phyloP scores from a whole-genome alignment of 2,329 filamentous ascomycete genomes.

The Monosporascus sp. region DNA sequence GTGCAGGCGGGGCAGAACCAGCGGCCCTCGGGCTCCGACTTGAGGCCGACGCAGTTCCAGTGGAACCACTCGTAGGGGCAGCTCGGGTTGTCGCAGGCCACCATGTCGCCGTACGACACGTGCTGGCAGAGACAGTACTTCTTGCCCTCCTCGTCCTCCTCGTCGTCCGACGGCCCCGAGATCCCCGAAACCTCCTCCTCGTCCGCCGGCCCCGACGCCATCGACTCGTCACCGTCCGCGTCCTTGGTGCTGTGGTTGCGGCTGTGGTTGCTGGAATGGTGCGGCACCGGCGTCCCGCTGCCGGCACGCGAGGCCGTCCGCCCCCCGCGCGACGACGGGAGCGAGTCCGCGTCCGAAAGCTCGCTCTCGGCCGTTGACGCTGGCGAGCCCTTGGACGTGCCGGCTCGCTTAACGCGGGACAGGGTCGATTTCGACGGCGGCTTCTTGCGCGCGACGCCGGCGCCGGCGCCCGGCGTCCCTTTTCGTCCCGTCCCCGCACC shows the following conservation, averaged over 20 bases:
- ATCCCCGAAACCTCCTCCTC: conserved; percentile 4
- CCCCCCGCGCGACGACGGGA: conserved; percentile 47
- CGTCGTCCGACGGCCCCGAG: conserved; percentile 46
- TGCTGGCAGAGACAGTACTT: conserved; percentile 82
- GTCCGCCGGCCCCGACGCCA: conserved; percentile 33
- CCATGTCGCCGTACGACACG: conserved; percentile 83
- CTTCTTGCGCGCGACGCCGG: conserved; percentile 29
- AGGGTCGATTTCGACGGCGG: conserved; percentile 51
- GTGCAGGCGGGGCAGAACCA: conserved; percentile 64
- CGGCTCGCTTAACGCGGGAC: conserved; percentile 56
- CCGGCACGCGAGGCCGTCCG: conserved; percentile 26
- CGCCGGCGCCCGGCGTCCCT: conserved; percentile 29
- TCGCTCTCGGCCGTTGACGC: conserved; percentile 61
- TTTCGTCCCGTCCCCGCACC: conserved; percentile 39
- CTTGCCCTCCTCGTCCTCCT: conserved; percentile 70
- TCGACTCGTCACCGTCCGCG: conserved; percentile 24
- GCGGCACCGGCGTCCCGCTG: conserved; percentile 32
- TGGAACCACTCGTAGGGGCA: conserved; percentile 87
- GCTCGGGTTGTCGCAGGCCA: conserved; percentile 78
- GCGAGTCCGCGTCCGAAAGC: conserved; percentile 56
- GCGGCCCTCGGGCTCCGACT: conserved; percentile 61
- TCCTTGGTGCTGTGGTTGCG: conserved; percentile 11
- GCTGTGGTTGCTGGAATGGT: conserved; percentile 18
- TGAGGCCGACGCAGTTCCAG: conserved; percentile 68
- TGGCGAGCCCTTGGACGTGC: conserved; percentile 52